Evolutionary conservation across 2,329 filamentous ascomycete genomes (phyloP), one percentile per base, ranked within the genome.

Genomic region (Fusarium sororula): DNA sequence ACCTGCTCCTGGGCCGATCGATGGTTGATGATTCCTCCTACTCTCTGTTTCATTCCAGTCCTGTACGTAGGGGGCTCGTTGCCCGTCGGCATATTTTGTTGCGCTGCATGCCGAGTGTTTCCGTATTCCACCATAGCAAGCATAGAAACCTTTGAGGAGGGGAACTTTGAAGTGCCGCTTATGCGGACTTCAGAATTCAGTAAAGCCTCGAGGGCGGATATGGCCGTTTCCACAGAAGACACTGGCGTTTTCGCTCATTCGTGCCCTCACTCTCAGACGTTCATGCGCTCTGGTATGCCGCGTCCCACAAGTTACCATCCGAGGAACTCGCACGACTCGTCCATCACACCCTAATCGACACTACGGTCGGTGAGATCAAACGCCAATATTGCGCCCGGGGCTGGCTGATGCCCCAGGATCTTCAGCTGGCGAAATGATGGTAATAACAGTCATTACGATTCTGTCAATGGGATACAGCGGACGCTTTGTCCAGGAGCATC

Each of bases 121-220:
- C 75, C 72, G 72, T 67, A 57, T 50, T 58, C 63, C 50, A 63
- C 50, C 32, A 70, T 67, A 45, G 66, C 61, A 66, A 72, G 63
- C 59, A 56, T 26, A 57, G 60, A 48, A 59, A 30, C 41, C 45
- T 48, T 53, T 38, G 58, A 56, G 45, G 59, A 51, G 70, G 73
- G 56, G 50, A 20, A 54, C 28, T 54, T 48, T 42, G 66, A 73
- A 75, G 75, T 69, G 76, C 74, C 76, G 77, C 78, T 79, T 77
- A 80, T 81, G 79, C 79, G 79, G 58, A 68, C 70, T 79, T 65
- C 71, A 77, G 57, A 71, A 73, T 75, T 63, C 68, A 75, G 76
- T 51, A 74, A 55, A 70, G 70, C 66, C 63, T 70, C 38, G 63
- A 65, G 61, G 62, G 66, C 69, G 73, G 67, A 70, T 71, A 70